phyloP scores from a whole-genome alignment of 176 grass and related monocot genomes.

The Puya raimondii region DNA sequence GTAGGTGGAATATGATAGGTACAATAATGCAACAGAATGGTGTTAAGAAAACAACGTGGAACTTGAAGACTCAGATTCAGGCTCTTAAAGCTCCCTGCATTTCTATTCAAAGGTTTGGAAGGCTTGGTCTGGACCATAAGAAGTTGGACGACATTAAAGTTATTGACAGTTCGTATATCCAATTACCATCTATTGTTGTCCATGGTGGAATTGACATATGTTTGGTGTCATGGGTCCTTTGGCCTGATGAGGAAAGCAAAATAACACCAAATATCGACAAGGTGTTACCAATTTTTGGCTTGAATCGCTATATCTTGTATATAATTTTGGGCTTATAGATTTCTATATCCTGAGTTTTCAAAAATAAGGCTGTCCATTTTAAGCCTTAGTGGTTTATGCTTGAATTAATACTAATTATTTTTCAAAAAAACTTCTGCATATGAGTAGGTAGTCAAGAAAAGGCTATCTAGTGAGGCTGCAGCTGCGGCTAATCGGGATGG shows the following conservation, averaged over 20 bases:
- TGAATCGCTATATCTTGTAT: background rate
- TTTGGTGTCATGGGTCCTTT: conserved; percentile 73
- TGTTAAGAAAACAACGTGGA: conserved; percentile 74
- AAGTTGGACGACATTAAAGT: conserved; percentile 48
- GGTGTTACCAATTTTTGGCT: conserved; percentile 30
- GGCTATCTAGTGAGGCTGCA: conserved; percentile 50
- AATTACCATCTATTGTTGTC: conserved; percentile 49
- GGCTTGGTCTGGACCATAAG: conserved; percentile 42
- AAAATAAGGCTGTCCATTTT: background rate
- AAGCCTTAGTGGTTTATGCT: background rate
- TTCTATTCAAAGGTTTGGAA: conserved; percentile 61
- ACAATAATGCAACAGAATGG: conserved; percentile 54
- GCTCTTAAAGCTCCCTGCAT: conserved; percentile 69
- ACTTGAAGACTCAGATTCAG: conserved; percentile 87
- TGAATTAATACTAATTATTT: background rate
- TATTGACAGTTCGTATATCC: conserved; percentile 59
- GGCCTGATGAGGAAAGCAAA: conserved; percentile 93
- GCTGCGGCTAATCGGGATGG: conserved; percentile 79
- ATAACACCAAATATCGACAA: conserved; percentile 73
- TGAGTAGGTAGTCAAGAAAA: conserved; percentile 68
- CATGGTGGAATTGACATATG: conserved; percentile 66
- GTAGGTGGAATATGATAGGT: conserved; percentile 60
- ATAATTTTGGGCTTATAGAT: background rate
- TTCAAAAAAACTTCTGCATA: background rate
- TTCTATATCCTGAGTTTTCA: background rate